Percentiles rank a stretch among this genome's conserved stretches.
These are phyloP conservation scores for Geranium brycei DNA, from an alignment of 345 rosid species.

Conservation along the genomic window DNA sequence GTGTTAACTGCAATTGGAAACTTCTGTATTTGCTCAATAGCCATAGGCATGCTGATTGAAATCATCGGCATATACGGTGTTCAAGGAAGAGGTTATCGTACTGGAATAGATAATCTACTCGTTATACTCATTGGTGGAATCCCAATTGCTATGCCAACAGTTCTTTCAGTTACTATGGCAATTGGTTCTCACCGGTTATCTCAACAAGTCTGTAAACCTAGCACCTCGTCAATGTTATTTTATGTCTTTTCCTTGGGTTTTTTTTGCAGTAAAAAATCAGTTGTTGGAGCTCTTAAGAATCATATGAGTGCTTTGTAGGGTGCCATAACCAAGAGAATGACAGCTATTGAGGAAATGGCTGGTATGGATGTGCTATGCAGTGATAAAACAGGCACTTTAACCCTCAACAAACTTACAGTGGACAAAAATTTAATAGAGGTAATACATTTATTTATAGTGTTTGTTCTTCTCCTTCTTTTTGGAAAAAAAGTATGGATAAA, in stretches of 20 bases:
- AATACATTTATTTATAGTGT: neutral
- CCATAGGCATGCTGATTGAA: constrained; percentile 66
- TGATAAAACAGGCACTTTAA: constrained; percentile 87
- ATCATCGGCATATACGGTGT: constrained; percentile 40
- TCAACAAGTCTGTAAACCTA: constrained; percentile 38
- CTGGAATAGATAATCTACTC: constrained; percentile 65
- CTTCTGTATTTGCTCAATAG: constrained; percentile 92
- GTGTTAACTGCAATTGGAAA: constrained; percentile 81
- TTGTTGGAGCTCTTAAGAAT: neutral
- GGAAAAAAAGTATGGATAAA: neutral
- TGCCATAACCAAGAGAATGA: constrained; percentile 89
- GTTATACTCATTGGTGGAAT: constrained; percentile 92
- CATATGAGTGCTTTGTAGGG: constrained; percentile 29
- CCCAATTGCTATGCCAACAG: constrained; percentile 97
- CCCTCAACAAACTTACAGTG: constrained; percentile 83
- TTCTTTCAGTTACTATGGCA: constrained; percentile 94
- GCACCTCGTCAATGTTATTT: neutral
- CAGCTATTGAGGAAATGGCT: constrained; percentile 96
- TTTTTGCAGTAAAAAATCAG: neutral
- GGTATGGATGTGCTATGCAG: constrained; percentile 97
- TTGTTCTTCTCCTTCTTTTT: neutral
- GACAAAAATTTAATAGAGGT: constrained; percentile 79
- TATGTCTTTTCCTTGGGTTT: neutral
- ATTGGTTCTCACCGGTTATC: constrained; percentile 80
- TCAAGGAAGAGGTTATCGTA: constrained; percentile 46